Evolutionary conservation across 208 protist genomes (phyloP).

Genomic region (Leishmania aethiopica): DNA sequence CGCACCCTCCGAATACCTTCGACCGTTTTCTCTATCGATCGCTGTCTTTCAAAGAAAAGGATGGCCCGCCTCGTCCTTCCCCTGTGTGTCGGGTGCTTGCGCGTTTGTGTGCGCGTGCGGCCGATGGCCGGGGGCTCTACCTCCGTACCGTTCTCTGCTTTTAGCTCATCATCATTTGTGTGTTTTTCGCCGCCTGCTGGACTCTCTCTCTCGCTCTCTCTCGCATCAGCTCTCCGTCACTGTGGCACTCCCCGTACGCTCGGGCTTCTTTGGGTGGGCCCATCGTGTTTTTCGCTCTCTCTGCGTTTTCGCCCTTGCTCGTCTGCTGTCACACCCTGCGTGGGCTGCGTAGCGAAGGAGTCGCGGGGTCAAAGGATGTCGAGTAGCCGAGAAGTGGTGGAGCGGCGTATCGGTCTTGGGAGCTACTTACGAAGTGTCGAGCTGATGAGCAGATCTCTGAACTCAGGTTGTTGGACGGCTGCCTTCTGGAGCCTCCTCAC

Average conservation of each 20-base stretch:
- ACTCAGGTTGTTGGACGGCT: not conserved
- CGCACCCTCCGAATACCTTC: too few relatives aligned
- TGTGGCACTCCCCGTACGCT: too few relatives aligned
- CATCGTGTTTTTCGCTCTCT: too few relatives aligned
- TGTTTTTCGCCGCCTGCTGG: too few relatives aligned
- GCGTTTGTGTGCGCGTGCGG: too few relatives aligned
- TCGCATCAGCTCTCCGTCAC: too few relatives aligned
- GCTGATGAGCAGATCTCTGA: not conserved
- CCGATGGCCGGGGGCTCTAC: too few relatives aligned
- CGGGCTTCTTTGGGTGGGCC: too few relatives aligned
- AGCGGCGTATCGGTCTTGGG: not conserved
- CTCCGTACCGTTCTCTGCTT: too few relatives aligned
- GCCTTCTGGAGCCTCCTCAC: not conserved
- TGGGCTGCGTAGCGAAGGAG: not conserved
- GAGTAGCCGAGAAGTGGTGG: not conserved
- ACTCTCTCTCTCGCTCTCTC: too few relatives aligned
- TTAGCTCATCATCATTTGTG: too few relatives aligned
- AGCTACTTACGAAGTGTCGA: not conserved
- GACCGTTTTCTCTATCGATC: too few relatives aligned
- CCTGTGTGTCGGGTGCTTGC: not conserved
- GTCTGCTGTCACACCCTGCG: not conserved
- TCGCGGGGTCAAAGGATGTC: not conserved
- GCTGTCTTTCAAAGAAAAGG: not conserved
- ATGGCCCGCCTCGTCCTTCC: not conserved
- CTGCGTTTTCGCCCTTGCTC: not conserved